Evolutionary conservation across 2,329 filamentous ascomycete genomes (phyloP).

Genomic region (Pestalotiopsis sp.): DNA sequence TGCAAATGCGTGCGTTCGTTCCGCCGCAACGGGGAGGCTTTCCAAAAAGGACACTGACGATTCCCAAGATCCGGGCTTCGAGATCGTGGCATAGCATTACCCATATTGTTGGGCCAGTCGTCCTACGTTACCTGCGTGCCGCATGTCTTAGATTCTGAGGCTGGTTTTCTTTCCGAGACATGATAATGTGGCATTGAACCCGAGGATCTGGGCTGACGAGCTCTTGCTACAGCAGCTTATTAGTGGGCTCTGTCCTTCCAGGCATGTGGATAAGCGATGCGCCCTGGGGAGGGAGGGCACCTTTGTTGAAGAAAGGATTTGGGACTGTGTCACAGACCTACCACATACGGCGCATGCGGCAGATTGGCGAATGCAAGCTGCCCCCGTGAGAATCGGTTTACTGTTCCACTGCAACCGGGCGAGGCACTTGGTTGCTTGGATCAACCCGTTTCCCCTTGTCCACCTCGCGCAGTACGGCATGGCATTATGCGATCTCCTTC

Average conservation of each 20-base stretch:
- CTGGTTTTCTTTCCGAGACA: slow-evolving; percentile 5
- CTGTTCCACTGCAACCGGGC: slow-evolving; percentile 31
- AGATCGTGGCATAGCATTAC: background rate
- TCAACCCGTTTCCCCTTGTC: slow-evolving; percentile 14
- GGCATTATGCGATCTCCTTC: slow-evolving; percentile 1
- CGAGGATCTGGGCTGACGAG: background rate
- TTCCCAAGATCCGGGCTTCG: background rate
- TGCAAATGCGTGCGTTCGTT: background rate
- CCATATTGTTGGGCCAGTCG: background rate
- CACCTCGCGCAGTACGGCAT: background rate
- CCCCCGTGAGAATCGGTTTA: slow-evolving; percentile 25
- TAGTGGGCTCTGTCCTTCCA: background rate
- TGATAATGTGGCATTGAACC: slow-evolving; percentile 5
- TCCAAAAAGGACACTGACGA: background rate
- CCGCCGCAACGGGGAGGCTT: background rate
- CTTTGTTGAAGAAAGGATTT: slow-evolving; percentile 2
- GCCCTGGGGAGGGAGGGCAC: background rate
- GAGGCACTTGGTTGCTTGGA: slow-evolving; percentile 21
- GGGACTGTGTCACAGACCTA: slow-evolving; percentile 5
- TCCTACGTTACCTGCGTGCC: slow-evolving; percentile 6
- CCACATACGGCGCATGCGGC: slow-evolving; percentile 2
- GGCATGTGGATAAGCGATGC: background rate
- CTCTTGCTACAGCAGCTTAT: background rate
- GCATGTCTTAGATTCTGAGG: slow-evolving; percentile 11
- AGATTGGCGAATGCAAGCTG: slow-evolving; percentile 31